These are phyloP conservation scores for Colletotrichum navitas DNA, from an alignment of 2,329 filamentous ascomycete genomes.

Conservation along the genomic window DNA sequence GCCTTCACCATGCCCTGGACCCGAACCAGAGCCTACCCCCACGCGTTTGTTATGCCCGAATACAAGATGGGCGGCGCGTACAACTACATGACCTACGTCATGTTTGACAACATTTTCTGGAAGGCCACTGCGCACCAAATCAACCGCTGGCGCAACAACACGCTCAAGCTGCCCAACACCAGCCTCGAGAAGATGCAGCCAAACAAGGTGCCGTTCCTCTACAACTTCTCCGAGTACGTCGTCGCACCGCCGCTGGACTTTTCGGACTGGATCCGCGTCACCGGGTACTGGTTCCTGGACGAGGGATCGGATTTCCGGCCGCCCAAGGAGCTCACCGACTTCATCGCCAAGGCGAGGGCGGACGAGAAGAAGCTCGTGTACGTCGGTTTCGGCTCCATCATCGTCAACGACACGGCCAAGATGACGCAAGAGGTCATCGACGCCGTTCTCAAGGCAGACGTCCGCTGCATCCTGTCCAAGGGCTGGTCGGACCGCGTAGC, in stretches of 20 bases:
- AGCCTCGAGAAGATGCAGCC: constrained; percentile 91
- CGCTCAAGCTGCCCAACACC: constrained; percentile 83
- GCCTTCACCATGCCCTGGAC: constrained; percentile 99
- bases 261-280: constrained; percentile 97
- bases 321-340: constrained; percentile 79
- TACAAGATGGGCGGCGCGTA: constrained; percentile 95
- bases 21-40: constrained; percentile 92
- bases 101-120: constrained; percentile 99
- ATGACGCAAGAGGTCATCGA: constrained; percentile 95
- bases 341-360: constrained; percentile 84
- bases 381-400: constrained; percentile 96
- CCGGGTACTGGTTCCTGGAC: constrained; percentile 97
- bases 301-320: constrained; percentile 79
- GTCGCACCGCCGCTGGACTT: constrained; percentile 96
- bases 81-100: constrained; percentile 94
- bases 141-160: constrained; percentile 90
- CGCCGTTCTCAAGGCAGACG: constrained; percentile 89
- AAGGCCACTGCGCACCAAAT: constrained; percentile 90
- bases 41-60: constrained; percentile 93
- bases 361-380: constrained; percentile 96
- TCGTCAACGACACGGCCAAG: constrained; percentile 88
- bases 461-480: constrained; percentile 94
- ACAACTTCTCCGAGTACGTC: constrained; percentile 95
- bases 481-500: constrained; percentile 89
- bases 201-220: constrained; percentile 97